Base-by-base conservation (phyloP, 2,329 filamentous ascomycete genomes). In the Calonectria montana region DNA sequence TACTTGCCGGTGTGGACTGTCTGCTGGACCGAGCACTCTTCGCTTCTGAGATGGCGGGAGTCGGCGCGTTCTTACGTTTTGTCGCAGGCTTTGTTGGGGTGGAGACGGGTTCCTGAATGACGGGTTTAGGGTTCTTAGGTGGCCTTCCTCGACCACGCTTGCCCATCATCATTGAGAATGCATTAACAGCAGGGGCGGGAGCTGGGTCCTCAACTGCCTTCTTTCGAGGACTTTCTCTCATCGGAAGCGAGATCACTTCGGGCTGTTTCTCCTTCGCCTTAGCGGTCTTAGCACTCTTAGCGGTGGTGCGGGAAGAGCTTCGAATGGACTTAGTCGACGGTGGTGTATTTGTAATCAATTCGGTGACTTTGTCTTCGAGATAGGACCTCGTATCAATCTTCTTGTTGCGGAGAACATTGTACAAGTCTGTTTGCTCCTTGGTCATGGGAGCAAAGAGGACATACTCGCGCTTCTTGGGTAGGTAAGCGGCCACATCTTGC, bases 391-490 rank as follows among this genome's bases (percentile, higher is more conserved):
- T 89, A 73, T 93, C 91, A 1, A 85, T 82, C 2, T 85, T 85
- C 72, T 89, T 90, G 78, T 92, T 87, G 67, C 82, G 89, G 39
- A 93, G 86, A 0, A 87, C 88, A 63, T 92, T 91, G 80, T 99
- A 99, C 0, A 99, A 84, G 69, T 98, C 96, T 2, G 95, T 94
- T 80, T 99, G 97, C 76, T 97, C 95, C 27, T 92, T 90, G 0
- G 95, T 98, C 84, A 99, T 91, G 0, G 97, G 97, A 0, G 97
- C 97, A 78, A 97, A 98, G 0, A 99, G 86, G 3, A 99, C 94
- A 76, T 99, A 99, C 82, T 99, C 97, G 31, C 97, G 91, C 86
- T 99, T 99, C 84, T 96, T 97, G 0, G 97, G 97, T n/a, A 99
- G 87, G 59, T 95, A 91, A 2, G 92, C 92, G 67, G 97, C 96